A percentile compares a stretch with the other conserved stretches of the same genome.
phyloP scores from a whole-genome alignment of 805 yeast species.

The Hanseniaspora meyeri region DNA sequence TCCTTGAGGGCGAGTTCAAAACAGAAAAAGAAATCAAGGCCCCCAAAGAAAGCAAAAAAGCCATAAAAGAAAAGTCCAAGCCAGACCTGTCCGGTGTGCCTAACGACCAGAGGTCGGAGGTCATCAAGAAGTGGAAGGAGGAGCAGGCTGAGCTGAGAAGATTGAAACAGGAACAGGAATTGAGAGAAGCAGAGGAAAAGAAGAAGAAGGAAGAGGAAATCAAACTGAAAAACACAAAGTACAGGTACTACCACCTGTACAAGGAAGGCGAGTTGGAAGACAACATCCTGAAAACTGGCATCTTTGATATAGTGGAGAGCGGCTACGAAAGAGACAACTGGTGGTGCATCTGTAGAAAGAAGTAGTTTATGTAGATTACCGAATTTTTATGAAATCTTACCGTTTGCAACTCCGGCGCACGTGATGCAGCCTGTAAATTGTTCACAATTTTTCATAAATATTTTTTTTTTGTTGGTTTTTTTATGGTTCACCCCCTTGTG shows the following conservation, averaged over 20 bases:
- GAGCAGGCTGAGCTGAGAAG: slow-evolving; percentile 21
- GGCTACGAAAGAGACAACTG: slow-evolving; percentile 94
- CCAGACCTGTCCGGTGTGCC: slow-evolving; percentile 24
- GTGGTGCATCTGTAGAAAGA: slow-evolving; percentile 53
- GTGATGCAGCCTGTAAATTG: too few relatives aligned
- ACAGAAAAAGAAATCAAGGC: slow-evolving; percentile 22
- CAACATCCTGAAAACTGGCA: slow-evolving; percentile 59
- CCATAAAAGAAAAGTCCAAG: slow-evolving; percentile 16
- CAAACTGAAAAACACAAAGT: slow-evolving; percentile 40
- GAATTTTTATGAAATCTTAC: neutral
- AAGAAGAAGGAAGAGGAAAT: slow-evolving; percentile 18
- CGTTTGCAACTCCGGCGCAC: too few relatives aligned
- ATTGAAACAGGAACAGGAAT: slow-evolving; percentile 16
- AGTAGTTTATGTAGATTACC: slow-evolving; percentile 1
- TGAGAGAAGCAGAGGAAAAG: slow-evolving; percentile 17
- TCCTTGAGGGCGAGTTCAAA: slow-evolving; percentile 40
- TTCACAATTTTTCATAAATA: too few relatives aligned
- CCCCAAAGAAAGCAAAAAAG: slow-evolving; percentile 23
- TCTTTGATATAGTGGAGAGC: slow-evolving; percentile 43
- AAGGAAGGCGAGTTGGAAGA: slow-evolving; percentile 67
- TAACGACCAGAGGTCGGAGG: slow-evolving; percentile 22
- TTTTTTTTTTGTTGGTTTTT: too few relatives aligned
- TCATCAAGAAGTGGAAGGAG: slow-evolving; percentile 22
- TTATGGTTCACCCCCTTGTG: too few relatives aligned
- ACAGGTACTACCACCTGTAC: slow-evolving; percentile 82